Base-by-base conservation (phyloP, 1,139 yeast genomes). In the Neolecta irregularis region DNA sequence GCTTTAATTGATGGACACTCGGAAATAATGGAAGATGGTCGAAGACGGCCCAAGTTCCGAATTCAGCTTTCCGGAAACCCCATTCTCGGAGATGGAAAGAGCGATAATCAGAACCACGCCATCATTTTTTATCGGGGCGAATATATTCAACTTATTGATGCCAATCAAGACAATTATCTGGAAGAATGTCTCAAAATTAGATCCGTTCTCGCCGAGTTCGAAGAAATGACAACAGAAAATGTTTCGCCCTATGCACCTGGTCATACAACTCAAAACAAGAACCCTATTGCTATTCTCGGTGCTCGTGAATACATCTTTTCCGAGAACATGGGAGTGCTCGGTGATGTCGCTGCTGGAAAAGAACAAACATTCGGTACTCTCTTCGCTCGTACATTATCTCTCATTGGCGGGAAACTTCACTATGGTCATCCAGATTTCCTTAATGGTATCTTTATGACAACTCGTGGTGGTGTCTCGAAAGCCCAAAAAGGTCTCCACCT, bases 341-440 rank as follows among this genome's bases (percentile, higher is more conserved):
- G 98, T 75, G 98, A 88, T 62, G 92, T 88, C 59, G 98, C 98
- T 51, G 98, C 98, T 48, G 98, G 96, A 72, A 88, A 88, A 66
- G 98, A 88, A 70, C 98, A 88, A 62, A 88, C 98, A 49, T 88
- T 88, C 57, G 98, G 98, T 74, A 88, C 98, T 8, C 66, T 88
- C 58, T 88, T 88, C 54, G 93, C 96, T 29, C 79, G 98, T 70
- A 88, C 96, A 34, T 67, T 88, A 61, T 91, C 98, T 44, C 95
- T 85, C 65, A 77, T 88, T 62, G 98, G 98, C 63, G 96, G 95
- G 66, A 88, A 88, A 58, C 73, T 88, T 59, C 98, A 88, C 70
- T 88, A 88, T 65, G 98, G 98, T 64, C 98, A 88, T 61, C 98
- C 98, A 44, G 98, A 88, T 81, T 88, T 88, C 73, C 67, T 88